A percentile compares a stretch with the other conserved stretches of the same genome.
phyloP scores from a whole-genome alignment of 1,139 yeast species.

The Taphrina wiesneri region DNA sequence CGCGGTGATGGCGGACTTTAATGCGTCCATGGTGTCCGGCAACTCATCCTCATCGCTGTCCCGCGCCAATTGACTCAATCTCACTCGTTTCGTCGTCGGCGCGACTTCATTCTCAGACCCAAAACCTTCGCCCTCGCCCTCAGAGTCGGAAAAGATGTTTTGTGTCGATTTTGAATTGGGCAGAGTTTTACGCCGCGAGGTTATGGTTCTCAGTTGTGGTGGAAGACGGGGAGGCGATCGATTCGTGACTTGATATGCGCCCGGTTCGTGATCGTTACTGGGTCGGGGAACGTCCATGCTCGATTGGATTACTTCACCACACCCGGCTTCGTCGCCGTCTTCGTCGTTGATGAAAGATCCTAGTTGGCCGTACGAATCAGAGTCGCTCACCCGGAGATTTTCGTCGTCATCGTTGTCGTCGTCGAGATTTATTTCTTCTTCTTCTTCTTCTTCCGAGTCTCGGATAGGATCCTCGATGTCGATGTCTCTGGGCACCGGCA shows the following conservation, averaged over 20 bases:
- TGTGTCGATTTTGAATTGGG: background rate
- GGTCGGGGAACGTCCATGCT: background rate
- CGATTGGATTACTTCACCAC: background rate
- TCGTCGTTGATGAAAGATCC: constrained; percentile 15
- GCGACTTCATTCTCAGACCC: background rate
- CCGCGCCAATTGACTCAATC: constrained; percentile 26
- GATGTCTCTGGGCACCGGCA: background rate
- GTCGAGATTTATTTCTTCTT: background rate
- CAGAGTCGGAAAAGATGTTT: background rate
- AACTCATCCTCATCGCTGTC: constrained; percentile 13
- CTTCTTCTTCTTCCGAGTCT: background rate
- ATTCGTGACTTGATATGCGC: background rate
- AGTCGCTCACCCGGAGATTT: background rate
- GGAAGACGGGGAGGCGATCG: background rate
- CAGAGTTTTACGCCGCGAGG: background rate
- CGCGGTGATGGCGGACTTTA: constrained; percentile 6
- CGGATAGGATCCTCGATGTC: background rate
- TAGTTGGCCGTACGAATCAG: constrained; percentile 6
- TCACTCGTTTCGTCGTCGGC: background rate
- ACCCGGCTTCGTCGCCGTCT: background rate
- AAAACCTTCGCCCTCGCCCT: background rate
- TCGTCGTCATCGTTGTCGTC: background rate
- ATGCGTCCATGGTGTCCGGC: constrained; percentile 12
- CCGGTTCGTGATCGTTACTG: background rate
- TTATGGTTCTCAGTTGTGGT: background rate